Evolutionary conservation across 192 early-diverging fungal species (phyloP).

Genomic region (Podila minutissima): DNA sequence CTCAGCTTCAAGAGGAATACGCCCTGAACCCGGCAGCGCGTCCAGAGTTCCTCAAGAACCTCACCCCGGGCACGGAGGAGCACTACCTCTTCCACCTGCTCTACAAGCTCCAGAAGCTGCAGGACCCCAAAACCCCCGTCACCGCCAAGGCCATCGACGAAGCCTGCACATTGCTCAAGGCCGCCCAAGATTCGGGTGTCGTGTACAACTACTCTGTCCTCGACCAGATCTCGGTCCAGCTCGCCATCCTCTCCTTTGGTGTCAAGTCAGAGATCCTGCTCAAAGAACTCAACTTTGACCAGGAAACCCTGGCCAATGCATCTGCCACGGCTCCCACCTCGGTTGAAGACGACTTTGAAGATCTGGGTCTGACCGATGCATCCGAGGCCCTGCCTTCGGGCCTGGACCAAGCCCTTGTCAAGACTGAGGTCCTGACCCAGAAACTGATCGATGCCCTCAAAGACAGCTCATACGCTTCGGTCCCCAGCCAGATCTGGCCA

Average conservation of each 20-base stretch:
- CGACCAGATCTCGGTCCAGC: slow-evolving; percentile 14
- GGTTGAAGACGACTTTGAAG: neutral
- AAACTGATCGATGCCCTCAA: slow-evolving; percentile 23
- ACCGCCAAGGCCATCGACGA: slow-evolving; percentile 27
- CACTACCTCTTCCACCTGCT: slow-evolving; percentile 30
- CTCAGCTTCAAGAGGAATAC: slow-evolving; percentile 33
- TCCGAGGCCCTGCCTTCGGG: slow-evolving; percentile 10
- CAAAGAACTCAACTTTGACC: slow-evolving; percentile 19
- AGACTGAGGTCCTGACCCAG: slow-evolving; percentile 12
- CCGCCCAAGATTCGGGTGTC: slow-evolving; percentile 19
- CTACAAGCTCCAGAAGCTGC: slow-evolving; percentile 26
- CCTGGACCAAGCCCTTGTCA: slow-evolving; percentile 22
- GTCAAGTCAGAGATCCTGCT: slow-evolving; percentile 38
- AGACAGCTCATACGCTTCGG: neutral
- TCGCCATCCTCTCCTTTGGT: slow-evolving; percentile 31
- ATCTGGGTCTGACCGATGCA: neutral
- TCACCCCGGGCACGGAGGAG: slow-evolving; percentile 28
- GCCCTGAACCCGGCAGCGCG: slow-evolving; percentile 35
- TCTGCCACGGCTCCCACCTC: neutral
- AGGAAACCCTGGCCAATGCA: neutral
- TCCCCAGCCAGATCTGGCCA: slow-evolving; percentile 17
- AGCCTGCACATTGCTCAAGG: slow-evolving; percentile 6
- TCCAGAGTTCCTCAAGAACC: slow-evolving; percentile 19
- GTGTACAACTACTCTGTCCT: slow-evolving; percentile 1
- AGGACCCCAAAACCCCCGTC: slow-evolving; percentile 11